Evolutionary conservation across 192 early-diverging fungal species (phyloP).

Genomic region (Phycomyces nitens): DNA sequence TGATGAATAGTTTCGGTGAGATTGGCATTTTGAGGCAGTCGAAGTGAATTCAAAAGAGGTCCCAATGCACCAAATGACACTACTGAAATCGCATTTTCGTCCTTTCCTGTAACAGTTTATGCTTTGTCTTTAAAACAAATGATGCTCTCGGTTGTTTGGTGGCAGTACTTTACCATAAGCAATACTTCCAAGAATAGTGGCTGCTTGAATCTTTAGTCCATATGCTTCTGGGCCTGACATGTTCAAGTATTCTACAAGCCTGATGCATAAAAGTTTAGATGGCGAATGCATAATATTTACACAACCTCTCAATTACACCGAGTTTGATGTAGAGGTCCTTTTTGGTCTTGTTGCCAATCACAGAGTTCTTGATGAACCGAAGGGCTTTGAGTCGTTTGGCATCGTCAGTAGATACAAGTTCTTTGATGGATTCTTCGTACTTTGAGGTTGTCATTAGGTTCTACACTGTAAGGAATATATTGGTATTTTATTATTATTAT

Average conservation of each 20-base stretch:
- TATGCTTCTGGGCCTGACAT: conserved; percentile 31
- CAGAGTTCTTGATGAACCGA: conserved; percentile 77
- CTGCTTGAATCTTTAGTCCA: conserved; percentile 58
- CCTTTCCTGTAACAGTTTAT: conserved; percentile 47
- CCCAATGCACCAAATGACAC: conserved; percentile 53
- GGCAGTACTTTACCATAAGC: conserved; percentile 55
- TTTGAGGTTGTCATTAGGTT: conserved; percentile 46
- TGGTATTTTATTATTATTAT: too few species aligned
- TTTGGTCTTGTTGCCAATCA: conserved; percentile 80
- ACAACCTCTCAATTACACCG: conserved; percentile 58
- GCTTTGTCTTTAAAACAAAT: too few species aligned
- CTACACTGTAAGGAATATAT: neutral
- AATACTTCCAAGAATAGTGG: conserved; percentile 64
- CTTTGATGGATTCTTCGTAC: conserved; percentile 50
- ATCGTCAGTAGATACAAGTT: conserved; percentile 42
- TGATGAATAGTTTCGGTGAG: conserved; percentile 19
- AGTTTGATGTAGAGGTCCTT: conserved; percentile 69
- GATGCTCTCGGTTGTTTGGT: too few species aligned
- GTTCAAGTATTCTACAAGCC: conserved; percentile 56
- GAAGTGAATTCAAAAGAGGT: conserved; percentile 48
- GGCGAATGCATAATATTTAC: neutral
- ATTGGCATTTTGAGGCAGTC: conserved; percentile 24
- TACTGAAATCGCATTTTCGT: conserved; percentile 56
- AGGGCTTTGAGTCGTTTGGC: conserved; percentile 47
- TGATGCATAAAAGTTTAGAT: conserved; percentile 18